These are phyloP conservation scores for Triticum urartu DNA, from an alignment of 176 grass and related monocot genomes.

Conservation along the genomic window DNA sequence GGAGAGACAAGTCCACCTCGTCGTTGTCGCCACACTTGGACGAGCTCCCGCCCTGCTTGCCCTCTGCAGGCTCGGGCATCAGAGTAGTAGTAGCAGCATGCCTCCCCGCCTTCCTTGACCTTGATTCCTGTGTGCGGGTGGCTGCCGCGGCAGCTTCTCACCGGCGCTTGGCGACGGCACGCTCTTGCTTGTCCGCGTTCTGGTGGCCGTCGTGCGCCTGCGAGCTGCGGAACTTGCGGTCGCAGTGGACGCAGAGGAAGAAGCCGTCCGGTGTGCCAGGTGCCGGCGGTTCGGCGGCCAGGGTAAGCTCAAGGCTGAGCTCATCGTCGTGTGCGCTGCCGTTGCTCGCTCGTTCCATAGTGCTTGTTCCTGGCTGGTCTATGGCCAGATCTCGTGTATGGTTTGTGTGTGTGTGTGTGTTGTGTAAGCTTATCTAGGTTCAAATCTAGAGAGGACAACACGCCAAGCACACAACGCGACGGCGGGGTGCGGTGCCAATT, in stretches of 20 bases:
- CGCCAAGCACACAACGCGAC: no score
- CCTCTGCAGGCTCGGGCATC: no score
- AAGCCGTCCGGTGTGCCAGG: constrained; percentile 27
- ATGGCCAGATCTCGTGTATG: no score
- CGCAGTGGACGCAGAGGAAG: constrained; percentile 87
- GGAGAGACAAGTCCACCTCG: constrained; percentile 49
- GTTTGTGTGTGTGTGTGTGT: no score
- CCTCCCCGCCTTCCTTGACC: background rate
- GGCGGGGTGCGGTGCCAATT: no score
- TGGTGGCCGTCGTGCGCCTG: constrained; percentile 27
- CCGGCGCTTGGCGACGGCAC: constrained; percentile 62
- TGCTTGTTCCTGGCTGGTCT: no score
- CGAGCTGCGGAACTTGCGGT: constrained; percentile 77
- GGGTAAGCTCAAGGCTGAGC: constrained; percentile 55
- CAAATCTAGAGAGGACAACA: no score
- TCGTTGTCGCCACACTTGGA: background rate
- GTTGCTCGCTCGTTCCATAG: no score
- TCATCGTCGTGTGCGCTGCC: constrained; percentile 11
- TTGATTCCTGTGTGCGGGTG: background rate
- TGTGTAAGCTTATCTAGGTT: no score
- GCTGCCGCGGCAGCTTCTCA: constrained; percentile 32
- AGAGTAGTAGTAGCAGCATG: background rate
- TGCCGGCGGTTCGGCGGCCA: background rate
- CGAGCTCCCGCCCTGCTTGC: background rate
- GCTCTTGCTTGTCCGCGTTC: constrained; percentile 46